Evolutionary conservation across 2,329 filamentous ascomycete species (phyloP).

Genomic region (Pseudopyricularia javanii): DNA sequence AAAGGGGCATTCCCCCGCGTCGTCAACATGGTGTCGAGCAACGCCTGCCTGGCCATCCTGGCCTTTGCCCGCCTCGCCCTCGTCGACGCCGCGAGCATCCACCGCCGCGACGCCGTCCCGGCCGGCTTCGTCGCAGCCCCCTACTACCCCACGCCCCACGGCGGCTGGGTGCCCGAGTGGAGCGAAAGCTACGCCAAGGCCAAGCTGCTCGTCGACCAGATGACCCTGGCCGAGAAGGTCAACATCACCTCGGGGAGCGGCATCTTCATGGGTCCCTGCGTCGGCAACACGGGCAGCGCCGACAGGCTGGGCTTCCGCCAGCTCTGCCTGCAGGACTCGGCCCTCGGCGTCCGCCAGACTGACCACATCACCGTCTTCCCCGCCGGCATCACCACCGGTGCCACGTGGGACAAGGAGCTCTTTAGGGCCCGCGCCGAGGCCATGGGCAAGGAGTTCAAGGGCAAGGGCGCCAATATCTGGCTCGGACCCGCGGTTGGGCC

Average conservation of each 20-base stretch:
- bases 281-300: conserved; percentile 65
- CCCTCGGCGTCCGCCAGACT: conserved; percentile 58
- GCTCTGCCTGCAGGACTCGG: conserved; percentile 60
- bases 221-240: conserved; percentile 73
- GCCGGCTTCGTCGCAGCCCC: conserved; percentile 32
- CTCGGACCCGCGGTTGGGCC: conserved; percentile 62
- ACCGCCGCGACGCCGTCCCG: conserved; percentile 15
- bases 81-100: conserved; percentile 9
- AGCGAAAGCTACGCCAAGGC: conserved; percentile 58
- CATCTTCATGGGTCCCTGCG: conserved; percentile 61
- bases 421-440: conserved; percentile 57
- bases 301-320: conserved; percentile 58
- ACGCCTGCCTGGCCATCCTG: conserved; percentile 1
- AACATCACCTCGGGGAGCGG: conserved; percentile 65
- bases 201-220: conserved; percentile 52
- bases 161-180: conserved; percentile 62
- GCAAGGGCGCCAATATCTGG: conserved; percentile 61
- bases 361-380: conserved; percentile 70
- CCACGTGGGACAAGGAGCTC: conserved; percentile 62
- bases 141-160: conserved; percentile 64
- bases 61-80: conserved; percentile 3
- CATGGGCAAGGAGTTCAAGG: conserved; percentile 58
- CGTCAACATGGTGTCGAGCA: neutral
- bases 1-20: neutral
- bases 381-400: conserved; percentile 63